These are phyloP conservation scores for Trametes cinnabarina DNA, from an alignment of 768 basidiomycete species.

Conservation along the genomic window DNA sequence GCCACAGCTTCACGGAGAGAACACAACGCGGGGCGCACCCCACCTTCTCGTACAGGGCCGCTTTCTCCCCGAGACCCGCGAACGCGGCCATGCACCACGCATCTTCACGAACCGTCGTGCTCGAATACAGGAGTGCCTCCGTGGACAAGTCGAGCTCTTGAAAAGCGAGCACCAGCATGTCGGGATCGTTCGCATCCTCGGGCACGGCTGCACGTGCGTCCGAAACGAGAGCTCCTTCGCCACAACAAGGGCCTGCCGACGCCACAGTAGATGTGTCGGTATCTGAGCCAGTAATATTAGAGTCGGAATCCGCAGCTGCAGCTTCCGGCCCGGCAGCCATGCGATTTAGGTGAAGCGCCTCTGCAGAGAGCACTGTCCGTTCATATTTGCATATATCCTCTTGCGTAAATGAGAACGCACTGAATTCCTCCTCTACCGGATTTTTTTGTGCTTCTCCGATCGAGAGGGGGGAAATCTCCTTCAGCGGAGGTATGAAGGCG, in stretches of 20 bases:
- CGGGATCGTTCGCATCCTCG: constrained; percentile 45
- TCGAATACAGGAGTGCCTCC: constrained; percentile 72
- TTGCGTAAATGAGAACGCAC: background rate
- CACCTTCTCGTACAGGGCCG: constrained; percentile 66
- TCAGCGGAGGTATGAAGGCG: constrained; percentile 24
- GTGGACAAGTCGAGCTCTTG: constrained; percentile 80
- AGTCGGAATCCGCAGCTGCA: background rate
- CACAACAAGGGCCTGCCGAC: background rate
- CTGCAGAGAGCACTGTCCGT: background rate
- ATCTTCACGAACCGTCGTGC: constrained; percentile 61
- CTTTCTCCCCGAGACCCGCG: constrained; percentile 69
- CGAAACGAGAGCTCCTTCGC: constrained; percentile 10
- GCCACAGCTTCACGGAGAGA: background rate
- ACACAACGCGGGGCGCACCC: background rate
- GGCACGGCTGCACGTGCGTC: constrained; percentile 6
- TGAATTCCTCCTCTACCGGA: constrained; percentile 3
- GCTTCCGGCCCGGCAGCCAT: background rate
- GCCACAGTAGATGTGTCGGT: background rate
- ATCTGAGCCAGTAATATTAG: background rate
- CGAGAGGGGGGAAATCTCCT: constrained; percentile 27
- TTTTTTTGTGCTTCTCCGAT: constrained; percentile 13
- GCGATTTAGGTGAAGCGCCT: background rate
- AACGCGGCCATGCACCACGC: constrained; percentile 68
- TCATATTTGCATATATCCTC: background rate
- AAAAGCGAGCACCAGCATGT: constrained; percentile 73